Base-by-base conservation (phyloP, 495 filamentous ascomycete genomes). In the Pseudomonodictys pantanalensis region DNA sequence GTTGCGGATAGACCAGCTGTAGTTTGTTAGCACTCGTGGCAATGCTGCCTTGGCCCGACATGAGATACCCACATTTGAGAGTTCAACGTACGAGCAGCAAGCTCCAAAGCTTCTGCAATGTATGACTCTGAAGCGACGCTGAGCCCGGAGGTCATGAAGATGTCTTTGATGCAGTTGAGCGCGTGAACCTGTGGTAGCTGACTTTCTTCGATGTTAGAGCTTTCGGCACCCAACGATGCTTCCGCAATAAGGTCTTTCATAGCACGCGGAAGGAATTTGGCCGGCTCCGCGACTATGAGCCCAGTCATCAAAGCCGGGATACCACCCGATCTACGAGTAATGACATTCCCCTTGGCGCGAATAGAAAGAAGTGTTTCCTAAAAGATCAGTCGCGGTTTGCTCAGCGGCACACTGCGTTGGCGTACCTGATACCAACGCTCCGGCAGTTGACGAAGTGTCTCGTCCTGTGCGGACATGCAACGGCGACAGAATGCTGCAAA, bases 1-100 rank as follows among this genome's bases (percentile, higher is more conserved):
- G 65, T 98, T 98, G 1, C 91, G 83, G 58, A 98, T 89, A 1
- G 91, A 86, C 93, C 93, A 98, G 29, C 87, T 92, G 49, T 8
- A 12, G 17, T 23, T 9, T 11, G 30, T 66, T 30, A 65, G 61
- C 30, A 49, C n/a, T n/a, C n/a, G n/a, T n/a, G n/a, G n/a, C 29
- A 41, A 5, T 7, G 1, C 33, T 26, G 29, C 8, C 38, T 2
- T n/a, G 17, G 20, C 22, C 46, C 23, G 28, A 48, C 18, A 11
- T 25, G 10, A 11, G 17, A 42, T 7, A 71, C 77, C 63, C 65
- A 83, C 86, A 85, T 79, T 1, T 82, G 75, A 9, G 82, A 85
- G 49, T 78, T 85, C 5, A 97, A 77, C 56, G 84, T 86, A 29
- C 79, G 76, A 11, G 87, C 86, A 7, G 90, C 91, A 33, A 96